Evolutionary conservation across 352 stramenopile genomes (phyloP), one percentile per base, ranked within the genome.

Genomic region (Globisporangium sylvaticum): DNA sequence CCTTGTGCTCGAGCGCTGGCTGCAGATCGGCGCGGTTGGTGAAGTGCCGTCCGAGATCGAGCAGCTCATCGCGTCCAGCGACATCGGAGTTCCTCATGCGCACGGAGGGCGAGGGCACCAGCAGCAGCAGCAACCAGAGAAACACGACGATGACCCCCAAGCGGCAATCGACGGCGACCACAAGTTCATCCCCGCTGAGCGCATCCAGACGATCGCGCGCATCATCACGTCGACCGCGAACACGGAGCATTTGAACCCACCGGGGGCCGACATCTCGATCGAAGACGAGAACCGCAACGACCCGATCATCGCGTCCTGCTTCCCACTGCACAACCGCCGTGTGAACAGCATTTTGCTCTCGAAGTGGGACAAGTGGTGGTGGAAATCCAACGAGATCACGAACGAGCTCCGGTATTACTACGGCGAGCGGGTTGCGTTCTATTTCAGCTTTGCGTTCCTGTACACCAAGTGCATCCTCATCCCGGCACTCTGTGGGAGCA

Each of bases 41-140:
- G 85, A 95, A 81, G 85, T 95, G 2, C 87, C 87, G 4, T 94
- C 85, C 0, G 87, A 95, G 71, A 93, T 95, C 39, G 87, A 95
- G 63, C 80, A 95, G 62, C 78, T 95, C 22, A 95, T 95, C 31
- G 87, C 85, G 1, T 84, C 82, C 5, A 95, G 87, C 54, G 69
- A 84, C 37, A 90, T 93, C 65, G 85, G 85, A 9, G 29, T 76
- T 68, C 32, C 73, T 77, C 60, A 78, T 65, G 0, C 71, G 63
- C 29, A 53, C 44, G 37, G 39, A 15, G n/a, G 46, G 1, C 27
- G 18, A 44, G 37, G 37, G 4, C 59, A 31, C 32, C 32, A 62
- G 12, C n/a, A 50, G 2, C 25, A 29, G 34, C 6, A 61, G 12
- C 24, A 50, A 39, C 10, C 52, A 42, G 50, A 62, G 10, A 37